Evolutionary conservation across 2,329 filamentous ascomycete species (phyloP).

Genomic region (Aspergillus sp.): DNA sequence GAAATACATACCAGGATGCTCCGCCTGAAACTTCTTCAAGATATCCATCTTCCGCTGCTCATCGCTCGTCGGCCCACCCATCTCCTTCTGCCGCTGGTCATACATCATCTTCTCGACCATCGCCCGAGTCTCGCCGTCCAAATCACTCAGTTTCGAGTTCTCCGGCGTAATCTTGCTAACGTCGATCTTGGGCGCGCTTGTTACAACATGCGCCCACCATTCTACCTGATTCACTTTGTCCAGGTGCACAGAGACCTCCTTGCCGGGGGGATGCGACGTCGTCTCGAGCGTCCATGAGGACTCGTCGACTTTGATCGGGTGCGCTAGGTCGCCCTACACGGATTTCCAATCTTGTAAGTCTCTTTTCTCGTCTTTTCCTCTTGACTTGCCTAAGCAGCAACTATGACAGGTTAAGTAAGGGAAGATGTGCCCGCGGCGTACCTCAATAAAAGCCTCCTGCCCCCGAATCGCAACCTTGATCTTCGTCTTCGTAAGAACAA

Average conservation of each 20-base stretch:
- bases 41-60: conserved; percentile 96
- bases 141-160: conserved; percentile 85
- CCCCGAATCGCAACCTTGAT: conserved; percentile 86
- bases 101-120: conserved; percentile 99
- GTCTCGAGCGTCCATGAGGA: conserved; percentile 90
- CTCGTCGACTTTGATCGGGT: conserved; percentile 80
- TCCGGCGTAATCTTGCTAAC: conserved; percentile 94
- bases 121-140: conserved; percentile 89
- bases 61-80: conserved; percentile 84
- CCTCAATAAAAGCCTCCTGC: conserved; percentile 80
- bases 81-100: conserved; percentile 96
- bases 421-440: conserved; percentile 41
- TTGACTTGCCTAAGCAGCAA: not conserved
- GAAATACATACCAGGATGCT: conserved; percentile 61
- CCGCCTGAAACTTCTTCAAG: conserved; percentile 85
- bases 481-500: conserved; percentile 79
- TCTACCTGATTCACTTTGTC: conserved; percentile 97
- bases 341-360: conserved; percentile 14
- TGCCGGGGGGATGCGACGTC: conserved; percentile 58
- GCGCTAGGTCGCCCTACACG: conserved; percentile 77
- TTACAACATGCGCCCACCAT: conserved; percentile 96
- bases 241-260: conserved; percentile 85
- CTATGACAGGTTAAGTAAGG: not conserved
- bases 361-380: not conserved
- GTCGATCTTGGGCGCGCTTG: conserved; percentile 85